phyloP scores from a whole-genome alignment of 176 grass and related monocot genomes.

The Eleusine indica region DNA sequence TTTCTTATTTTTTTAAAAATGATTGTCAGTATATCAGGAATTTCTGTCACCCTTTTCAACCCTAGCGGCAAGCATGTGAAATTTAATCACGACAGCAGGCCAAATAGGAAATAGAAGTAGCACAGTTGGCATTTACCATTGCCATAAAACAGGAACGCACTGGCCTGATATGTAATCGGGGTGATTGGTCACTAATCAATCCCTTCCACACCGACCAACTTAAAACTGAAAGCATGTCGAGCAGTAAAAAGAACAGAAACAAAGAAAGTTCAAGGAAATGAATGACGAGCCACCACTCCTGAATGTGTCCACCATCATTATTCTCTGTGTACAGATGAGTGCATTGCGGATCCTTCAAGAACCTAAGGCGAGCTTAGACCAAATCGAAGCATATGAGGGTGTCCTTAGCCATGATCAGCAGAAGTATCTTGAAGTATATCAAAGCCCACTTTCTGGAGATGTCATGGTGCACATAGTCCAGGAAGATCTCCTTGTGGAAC shows the following conservation, averaged over 20 bases:
- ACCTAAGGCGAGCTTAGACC: slow-evolving; percentile 42
- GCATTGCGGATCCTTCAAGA: not conserved
- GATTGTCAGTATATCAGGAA: no score
- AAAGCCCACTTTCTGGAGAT: slow-evolving; percentile 85
- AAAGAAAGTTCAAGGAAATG: slow-evolving; percentile 1
- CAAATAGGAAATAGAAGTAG: slow-evolving; percentile 11
- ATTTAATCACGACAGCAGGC: not conserved
- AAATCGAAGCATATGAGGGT: slow-evolving; percentile 71
- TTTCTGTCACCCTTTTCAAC: no score
- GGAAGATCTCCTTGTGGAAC: slow-evolving; percentile 97
- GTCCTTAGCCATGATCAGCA: slow-evolving; percentile 87
- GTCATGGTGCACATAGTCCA: slow-evolving; percentile 91
- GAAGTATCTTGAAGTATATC: slow-evolving; percentile 83
- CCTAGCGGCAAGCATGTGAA: not conserved
- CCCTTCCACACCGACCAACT: slow-evolving; percentile 10
- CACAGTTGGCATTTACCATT: slow-evolving; percentile 23
- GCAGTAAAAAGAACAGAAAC: not conserved
- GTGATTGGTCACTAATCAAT: slow-evolving; percentile 5
- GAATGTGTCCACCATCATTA: slow-evolving; percentile 34
- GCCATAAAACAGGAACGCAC: slow-evolving; percentile 27
- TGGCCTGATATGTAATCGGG: not conserved
- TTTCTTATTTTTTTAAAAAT: no score
- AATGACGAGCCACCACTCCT: not conserved
- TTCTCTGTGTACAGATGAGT: slow-evolving; percentile 27
- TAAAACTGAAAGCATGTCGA: not conserved